These are phyloP conservation scores for Viola odorata DNA, from an alignment of 345 rosid species.

Conservation along the genomic window DNA sequence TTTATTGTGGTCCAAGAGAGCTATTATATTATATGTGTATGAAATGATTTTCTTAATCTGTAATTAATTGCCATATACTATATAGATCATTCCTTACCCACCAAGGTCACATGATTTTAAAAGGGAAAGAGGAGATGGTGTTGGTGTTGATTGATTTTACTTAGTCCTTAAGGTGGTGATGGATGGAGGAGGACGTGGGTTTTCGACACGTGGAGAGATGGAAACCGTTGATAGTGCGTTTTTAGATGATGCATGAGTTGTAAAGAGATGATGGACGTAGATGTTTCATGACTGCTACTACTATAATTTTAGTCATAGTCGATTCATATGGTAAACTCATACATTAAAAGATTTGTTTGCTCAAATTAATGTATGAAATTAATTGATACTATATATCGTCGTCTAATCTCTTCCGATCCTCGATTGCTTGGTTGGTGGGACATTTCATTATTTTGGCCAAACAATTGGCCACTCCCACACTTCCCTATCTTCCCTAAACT, in stretches of 20 bases:
- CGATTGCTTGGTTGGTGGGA: not conserved
- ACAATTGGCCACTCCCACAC: too few species aligned
- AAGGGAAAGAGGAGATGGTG: constrained; percentile 1
- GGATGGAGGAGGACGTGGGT: constrained; percentile 16
- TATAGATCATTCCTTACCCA: not conserved
- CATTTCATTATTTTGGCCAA: not conserved
- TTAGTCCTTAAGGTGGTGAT: constrained; percentile 41
- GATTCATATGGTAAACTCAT: not conserved
- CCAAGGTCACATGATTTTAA: constrained; percentile 9
- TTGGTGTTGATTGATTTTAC: constrained; percentile 15
- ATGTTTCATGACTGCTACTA: constrained; percentile 8
- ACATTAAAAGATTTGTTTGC: not conserved
- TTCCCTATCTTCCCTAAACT: too few species aligned
- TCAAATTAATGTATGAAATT: not conserved
- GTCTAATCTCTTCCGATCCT: not conserved
- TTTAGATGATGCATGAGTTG: constrained; percentile 21
- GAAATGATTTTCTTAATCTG: not conserved
- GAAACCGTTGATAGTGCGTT: constrained; percentile 42
- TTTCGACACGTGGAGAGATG: constrained; percentile 36
- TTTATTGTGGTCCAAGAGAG: constrained; percentile 13
- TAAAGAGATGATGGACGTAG: constrained; percentile 25
- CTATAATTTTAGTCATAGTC: not conserved
- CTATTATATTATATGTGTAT: constrained; percentile 1
- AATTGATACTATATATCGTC: too few species aligned
- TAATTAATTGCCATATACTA: not conserved